Percentiles rank a stretch among this genome's conserved stretches.
phyloP scores from a whole-genome alignment of 495 filamentous ascomycete genomes.

The Cairneyella variabilis region DNA sequence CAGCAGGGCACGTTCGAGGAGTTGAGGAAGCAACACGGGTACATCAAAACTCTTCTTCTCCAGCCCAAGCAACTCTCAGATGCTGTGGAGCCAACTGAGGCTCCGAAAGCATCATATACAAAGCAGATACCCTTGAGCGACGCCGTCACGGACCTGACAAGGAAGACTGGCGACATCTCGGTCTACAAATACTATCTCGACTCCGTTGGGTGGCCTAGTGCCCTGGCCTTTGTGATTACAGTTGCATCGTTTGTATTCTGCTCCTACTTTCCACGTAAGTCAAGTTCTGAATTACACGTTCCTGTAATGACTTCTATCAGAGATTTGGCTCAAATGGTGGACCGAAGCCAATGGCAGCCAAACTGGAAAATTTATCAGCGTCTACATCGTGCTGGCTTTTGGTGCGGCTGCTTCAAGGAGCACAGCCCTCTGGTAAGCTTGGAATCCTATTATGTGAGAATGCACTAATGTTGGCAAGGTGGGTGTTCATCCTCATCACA shows the following conservation, averaged over 20 bases:
- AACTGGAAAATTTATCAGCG: conserved; percentile 12
- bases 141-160: neutral
- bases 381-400: conserved; percentile 6
- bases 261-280: conserved; percentile 1
- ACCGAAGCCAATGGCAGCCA: conserved; percentile 19
- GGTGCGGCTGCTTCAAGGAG: neutral
- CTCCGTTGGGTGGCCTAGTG: neutral
- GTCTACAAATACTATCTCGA: conserved; percentile 13
- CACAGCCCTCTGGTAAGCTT: neutral
- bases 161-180: conserved; percentile 7
- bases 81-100: neutral
- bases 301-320: neutral
- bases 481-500: neutral
- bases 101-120: neutral
- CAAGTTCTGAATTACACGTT: neutral
- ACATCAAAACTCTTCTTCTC: neutral
- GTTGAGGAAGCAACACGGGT: neutral
- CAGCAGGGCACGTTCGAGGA: conserved; percentile 13
- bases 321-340: conserved; percentile 27
- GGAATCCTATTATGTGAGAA: neutral
- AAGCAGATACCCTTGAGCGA: neutral
- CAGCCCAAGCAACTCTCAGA: neutral
- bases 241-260: neutral
- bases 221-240: neutral
- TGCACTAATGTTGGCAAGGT: neutral